Base-by-base conservation (phyloP, 805 yeast genomes). In the Wickerhamiella parazyma region DNA sequence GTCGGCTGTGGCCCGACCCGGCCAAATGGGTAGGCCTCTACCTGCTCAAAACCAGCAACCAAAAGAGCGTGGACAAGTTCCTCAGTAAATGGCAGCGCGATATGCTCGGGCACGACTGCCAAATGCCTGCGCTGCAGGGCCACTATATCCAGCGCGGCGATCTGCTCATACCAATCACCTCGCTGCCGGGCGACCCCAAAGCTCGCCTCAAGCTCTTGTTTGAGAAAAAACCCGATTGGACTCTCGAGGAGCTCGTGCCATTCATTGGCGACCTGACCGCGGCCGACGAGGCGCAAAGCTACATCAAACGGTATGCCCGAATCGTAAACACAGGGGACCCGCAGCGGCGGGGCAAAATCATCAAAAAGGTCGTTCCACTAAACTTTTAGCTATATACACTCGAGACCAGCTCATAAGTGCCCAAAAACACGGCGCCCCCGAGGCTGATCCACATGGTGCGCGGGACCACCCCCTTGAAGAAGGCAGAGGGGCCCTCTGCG, bases 401-500 rank as follows among this genome's bases (percentile, higher is more conserved):
- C 19, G 26, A 24, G 8, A 48, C 49, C 5, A 49, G 44, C 62
- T 93, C 99, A 57, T 91, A 91, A 44, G 84, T 83, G 4, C 99
- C 99, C 45, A 91, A 67, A 66, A 93, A 91, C 14, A 93, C 86
- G 14, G 97, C 95, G 22, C 99, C 99, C 17, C 99, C 99, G 4
- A 94, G 91, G 64, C 94, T 79, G 45, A 91, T 89, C 98, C 98
- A 91, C 75, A 82, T 69, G 0, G 96, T 87, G 59, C 99, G 71
- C 4, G 99, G 97, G 0, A 94, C 96, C 21, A 89, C 70, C 11
- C 99, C 99, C 39, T 72, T 72, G 57, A 75, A 72, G 51, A 91
- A 85, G 0, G 80, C 85, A 6, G 58, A 51, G 33, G 67, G 63
- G 0, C 96, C 96, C 45, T 81, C 86, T 17, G 56, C 58, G n/a